Conservation (phyloP, 306 rosid species). For the Ormosia emarginata region DNA sequence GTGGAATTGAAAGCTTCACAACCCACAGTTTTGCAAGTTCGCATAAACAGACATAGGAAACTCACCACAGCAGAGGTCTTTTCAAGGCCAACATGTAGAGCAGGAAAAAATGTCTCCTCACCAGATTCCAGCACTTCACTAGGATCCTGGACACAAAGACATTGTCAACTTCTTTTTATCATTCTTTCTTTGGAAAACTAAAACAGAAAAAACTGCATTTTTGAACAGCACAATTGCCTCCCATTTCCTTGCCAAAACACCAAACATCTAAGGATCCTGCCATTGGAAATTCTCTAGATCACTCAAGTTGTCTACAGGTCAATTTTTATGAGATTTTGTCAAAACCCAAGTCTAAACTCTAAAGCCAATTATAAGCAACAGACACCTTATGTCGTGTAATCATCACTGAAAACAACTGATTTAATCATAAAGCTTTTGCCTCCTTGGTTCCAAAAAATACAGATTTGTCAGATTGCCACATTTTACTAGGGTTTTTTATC, state of each 20-base stretch:
- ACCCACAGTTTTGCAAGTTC: slow-evolving; percentile 11
- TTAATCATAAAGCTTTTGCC: background rate
- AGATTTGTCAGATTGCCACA: background rate
- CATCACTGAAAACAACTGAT: background rate
- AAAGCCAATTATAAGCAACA: background rate
- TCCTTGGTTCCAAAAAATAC: background rate
- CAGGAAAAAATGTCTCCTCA: slow-evolving; percentile 88
- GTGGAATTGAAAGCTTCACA: slow-evolving; percentile 7
- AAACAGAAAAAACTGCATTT: background rate
- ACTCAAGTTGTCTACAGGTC: background rate
- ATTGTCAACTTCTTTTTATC: background rate
- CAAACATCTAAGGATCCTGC: background rate
- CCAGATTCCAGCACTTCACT: slow-evolving; percentile 68
- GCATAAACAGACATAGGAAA: slow-evolving; percentile 23
- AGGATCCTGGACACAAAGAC: slow-evolving; percentile 56
- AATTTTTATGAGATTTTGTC: background rate
- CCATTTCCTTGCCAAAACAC: slow-evolving; percentile 4
- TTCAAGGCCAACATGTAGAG: slow-evolving; percentile 66
- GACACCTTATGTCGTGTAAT: background rate
- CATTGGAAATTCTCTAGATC: background rate
- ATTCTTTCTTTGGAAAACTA: slow-evolving; percentile 12
- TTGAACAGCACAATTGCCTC: background rate
- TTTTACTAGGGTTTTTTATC: background rate
- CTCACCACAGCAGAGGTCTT: slow-evolving; percentile 80
- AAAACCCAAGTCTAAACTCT: background rate